These are phyloP conservation scores for Nakazawaea pomicola DNA, from an alignment of 805 yeast species.

Conservation along the genomic window DNA sequence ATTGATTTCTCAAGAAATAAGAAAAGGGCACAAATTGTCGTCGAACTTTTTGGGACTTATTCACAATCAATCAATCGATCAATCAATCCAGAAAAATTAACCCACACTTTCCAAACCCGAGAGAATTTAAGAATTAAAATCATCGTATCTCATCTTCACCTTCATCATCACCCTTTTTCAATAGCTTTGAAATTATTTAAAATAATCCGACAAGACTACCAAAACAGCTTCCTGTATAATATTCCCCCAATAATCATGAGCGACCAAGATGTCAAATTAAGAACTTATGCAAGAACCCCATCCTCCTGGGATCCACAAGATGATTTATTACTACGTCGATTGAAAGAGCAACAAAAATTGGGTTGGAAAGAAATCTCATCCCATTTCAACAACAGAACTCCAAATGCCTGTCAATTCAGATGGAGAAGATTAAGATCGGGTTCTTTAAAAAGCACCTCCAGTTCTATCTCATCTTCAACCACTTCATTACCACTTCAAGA, in stretches of 20 bases:
- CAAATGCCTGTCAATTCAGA: constrained; percentile 85
- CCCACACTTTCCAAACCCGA: constrained; percentile 2
- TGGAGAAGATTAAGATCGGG: constrained; percentile 69
- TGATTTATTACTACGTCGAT: constrained; percentile 62
- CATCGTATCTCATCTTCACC: background rate
- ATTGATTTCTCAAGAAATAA: too few relatives aligned
- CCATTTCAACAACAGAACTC: constrained; percentile 74
- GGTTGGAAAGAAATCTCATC: constrained; percentile 89
- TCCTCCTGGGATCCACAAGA: constrained; percentile 74
- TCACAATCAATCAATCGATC: background rate
- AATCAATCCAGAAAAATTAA: too few relatives aligned
- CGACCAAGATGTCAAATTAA: constrained; percentile 6
- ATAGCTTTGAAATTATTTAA: too few relatives aligned
- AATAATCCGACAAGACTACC: too few relatives aligned
- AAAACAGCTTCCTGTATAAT: too few relatives aligned
- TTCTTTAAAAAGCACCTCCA: constrained; percentile 26
- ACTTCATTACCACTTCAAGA: constrained; percentile 10
- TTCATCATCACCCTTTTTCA: background rate
- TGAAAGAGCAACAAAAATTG: constrained; percentile 75
- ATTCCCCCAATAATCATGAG: too few relatives aligned
- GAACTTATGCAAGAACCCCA: constrained; percentile 14
- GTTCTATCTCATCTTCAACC: constrained; percentile 7
- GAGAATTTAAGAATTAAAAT: too few relatives aligned
- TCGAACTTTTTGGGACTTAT: constrained; percentile 6
- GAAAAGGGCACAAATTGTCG: constrained; percentile 5